Percentiles rank a stretch among this genome's conserved stretches.
These are phyloP conservation scores for Hymenoscyphus scutula DNA, from an alignment of 2,329 filamentous ascomycete genomes.

Conservation along the genomic window DNA sequence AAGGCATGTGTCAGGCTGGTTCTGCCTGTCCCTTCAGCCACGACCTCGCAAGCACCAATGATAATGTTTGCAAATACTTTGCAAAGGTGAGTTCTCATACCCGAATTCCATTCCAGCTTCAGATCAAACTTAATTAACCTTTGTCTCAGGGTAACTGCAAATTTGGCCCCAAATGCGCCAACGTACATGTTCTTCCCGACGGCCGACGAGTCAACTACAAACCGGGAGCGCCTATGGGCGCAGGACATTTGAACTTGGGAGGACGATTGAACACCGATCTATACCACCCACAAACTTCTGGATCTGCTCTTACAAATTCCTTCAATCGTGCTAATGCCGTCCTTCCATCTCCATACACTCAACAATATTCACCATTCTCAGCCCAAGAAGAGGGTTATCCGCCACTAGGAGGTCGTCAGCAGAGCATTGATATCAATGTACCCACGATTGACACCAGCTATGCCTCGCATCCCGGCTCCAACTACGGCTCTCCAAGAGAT, in stretches of 20 bases:
- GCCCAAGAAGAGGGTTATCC: constrained; percentile 53
- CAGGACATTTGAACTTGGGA: constrained; percentile 57
- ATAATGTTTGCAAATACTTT: constrained; percentile 98
- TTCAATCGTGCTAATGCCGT: constrained; percentile 60
- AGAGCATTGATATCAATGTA: constrained; percentile 49
- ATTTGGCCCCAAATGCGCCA: constrained; percentile 95
- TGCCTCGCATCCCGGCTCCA: constrained; percentile 51
- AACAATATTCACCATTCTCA: constrained; percentile 45
- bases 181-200: constrained; percentile 92
- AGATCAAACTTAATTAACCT: not conserved
- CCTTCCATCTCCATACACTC: constrained; percentile 34
- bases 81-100: constrained; percentile 69
- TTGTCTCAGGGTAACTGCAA: constrained; percentile 86
- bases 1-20: constrained; percentile 93
- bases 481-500: constrained; percentile 82
- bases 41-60: constrained; percentile 78
- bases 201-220: constrained; percentile 85
- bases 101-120: constrained; percentile 12
- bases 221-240: constrained; percentile 52
- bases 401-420: constrained; percentile 21
- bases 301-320: constrained; percentile 73
- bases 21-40: constrained; percentile 96
- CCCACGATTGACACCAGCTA: constrained; percentile 55
- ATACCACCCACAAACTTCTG: constrained; percentile 64
- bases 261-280: constrained; percentile 66